These are phyloP conservation scores for Teunomyces lycoperdinae DNA, from an alignment of 805 yeast species.

Conservation along the genomic window DNA sequence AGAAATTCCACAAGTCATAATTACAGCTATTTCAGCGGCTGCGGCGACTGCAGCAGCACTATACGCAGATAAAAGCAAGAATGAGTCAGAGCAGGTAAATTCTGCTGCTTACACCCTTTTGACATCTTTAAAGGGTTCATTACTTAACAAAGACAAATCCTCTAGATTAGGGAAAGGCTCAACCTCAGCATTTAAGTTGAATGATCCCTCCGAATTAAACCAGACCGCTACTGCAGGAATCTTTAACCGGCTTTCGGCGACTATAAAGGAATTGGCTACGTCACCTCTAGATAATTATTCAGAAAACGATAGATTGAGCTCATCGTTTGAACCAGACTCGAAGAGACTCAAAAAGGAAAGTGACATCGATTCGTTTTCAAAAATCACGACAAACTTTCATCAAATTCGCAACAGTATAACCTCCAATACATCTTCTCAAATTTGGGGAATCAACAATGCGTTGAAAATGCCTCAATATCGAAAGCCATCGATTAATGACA, in stretches of 20 bases:
- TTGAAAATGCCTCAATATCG: constrained; percentile 27
- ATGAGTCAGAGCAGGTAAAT: constrained; percentile 21
- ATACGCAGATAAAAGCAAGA: constrained; percentile 22
- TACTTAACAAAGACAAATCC: background rate
- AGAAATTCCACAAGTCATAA: constrained; percentile 32
- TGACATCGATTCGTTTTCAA: constrained; percentile 11
- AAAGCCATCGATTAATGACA: constrained; percentile 10
- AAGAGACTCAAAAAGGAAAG: constrained; percentile 8
- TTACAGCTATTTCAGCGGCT: constrained; percentile 35
- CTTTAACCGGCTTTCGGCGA: constrained; percentile 1
- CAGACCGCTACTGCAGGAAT: constrained; percentile 3
- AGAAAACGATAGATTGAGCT: constrained; percentile 2
- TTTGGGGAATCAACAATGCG: constrained; percentile 10
- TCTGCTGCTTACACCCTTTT: constrained; percentile 22
- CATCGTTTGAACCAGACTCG: background rate
- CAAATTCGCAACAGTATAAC: constrained; percentile 12
- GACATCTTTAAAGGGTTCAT: constrained; percentile 18
- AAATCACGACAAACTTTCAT: constrained; percentile 12
- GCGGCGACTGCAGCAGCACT: constrained; percentile 38
- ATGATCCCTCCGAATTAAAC: background rate
- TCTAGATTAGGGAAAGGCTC: background rate
- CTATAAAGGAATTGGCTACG: constrained; percentile 2
- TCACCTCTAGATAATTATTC: constrained; percentile 6
- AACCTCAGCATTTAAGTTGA: background rate
- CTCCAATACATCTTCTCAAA: constrained; percentile 5